Base-by-base conservation (phyloP, 192 early-diverging fungal genomes). In the Geranomyces variabilis region DNA sequence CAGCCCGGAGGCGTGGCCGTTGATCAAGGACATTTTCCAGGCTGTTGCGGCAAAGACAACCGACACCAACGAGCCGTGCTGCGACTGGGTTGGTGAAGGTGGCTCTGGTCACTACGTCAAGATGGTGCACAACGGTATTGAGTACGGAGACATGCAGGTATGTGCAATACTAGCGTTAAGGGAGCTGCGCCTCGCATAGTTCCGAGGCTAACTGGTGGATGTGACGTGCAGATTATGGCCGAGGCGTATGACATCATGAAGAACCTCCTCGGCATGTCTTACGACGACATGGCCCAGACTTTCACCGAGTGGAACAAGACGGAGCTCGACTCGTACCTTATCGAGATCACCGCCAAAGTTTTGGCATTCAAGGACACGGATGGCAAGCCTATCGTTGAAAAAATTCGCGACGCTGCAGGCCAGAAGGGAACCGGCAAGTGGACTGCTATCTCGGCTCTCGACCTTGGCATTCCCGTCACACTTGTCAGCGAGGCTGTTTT, bases 71-170 rank as follows among this genome's bases (percentile, higher is more conserved):
- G 91, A 93, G 70, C 89, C 96, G 30, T 99, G 96, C 89, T 99
- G 96, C 79, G 96, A 99, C 85, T 97, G 95, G 95, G 96, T 99
- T 71, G 96, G 96, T 74, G 94, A 96, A 75, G 90, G 90, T 57
- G 96, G 96, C 28, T 91, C 96, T 29, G 96, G 95, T 48, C 95
- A 99, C 88, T 99, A 96, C 83, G 95, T 99, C 86, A 99, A 99
- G 90, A 97, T 99, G 96, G 95, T 99, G 61, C 95, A 99, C 90
- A 99, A 99, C 82, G 95, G 95, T 77, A 98, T 98, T 71, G 96
- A 98, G 84, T 98, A 98, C 79, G 96, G 96, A 74, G 96, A 98
- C 83, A 98, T 99, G 96, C 51, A 53, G 36, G 36, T 41, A 41
- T 41, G 36, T 3, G 10, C 36, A 41, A n/a, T n/a, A n/a, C n/a